phyloP scores from a whole-genome alignment of 2,329 filamentous ascomycete species.

The Sarocladium brachiariae region DNA sequence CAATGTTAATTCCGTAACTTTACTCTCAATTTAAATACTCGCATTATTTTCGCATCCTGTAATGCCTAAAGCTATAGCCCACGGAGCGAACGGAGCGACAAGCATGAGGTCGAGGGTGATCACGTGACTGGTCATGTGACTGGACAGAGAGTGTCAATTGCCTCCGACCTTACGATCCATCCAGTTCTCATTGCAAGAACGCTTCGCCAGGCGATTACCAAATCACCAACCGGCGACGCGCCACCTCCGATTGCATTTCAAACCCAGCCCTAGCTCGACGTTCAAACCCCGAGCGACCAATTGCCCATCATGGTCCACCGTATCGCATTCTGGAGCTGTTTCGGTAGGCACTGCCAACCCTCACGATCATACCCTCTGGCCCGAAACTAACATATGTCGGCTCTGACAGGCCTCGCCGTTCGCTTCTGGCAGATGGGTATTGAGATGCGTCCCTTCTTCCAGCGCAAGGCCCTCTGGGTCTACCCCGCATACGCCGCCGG shows the following conservation, averaged over 20 bases:
- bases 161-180: conserved; percentile 11
- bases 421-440: conserved; percentile 97
- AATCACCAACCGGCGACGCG: conserved; percentile 18
- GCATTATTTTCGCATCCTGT: no score
- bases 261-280: conserved; percentile 13
- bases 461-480: conserved; percentile 74
- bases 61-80: no score
- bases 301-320: conserved; percentile 49
- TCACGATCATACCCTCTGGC: conserved; percentile 7
- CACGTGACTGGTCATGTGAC: conserved; percentile 11
- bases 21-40: no score
- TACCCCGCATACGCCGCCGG: conserved; percentile 85
- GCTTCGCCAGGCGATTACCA: conserved; percentile 14
- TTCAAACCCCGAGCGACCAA: conserved; percentile 17
- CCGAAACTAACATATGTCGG: background rate
- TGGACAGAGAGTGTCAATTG: conserved; percentile 13
- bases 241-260: conserved; percentile 13
- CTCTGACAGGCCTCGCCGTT: conserved; percentile 68
- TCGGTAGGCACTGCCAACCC: conserved; percentile 61
- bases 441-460: conserved; percentile 94
- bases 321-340: conserved; percentile 79
- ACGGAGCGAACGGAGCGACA: no score
- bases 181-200: conserved; percentile 20
- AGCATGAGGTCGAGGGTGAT: background rate
- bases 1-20: no score